Evolutionary conservation across 139 green algal genomes (phyloP), one percentile per base, ranked within the genome.

Genomic region (Trebouxia sp.): DNA sequence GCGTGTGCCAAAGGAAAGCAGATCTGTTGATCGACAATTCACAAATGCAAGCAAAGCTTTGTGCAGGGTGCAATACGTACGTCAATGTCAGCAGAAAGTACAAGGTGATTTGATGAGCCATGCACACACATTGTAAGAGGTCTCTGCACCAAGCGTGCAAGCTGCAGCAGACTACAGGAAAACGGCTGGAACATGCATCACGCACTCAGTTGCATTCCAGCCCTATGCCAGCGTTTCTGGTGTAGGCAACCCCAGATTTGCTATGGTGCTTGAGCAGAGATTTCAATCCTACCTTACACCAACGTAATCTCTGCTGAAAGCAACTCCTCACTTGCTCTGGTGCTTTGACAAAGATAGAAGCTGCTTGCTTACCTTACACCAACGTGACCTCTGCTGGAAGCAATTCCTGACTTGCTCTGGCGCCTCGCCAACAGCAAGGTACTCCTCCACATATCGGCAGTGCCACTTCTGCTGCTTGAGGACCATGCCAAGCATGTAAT

Each of bases 331-430:
- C n/a, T n/a, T n/a, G n/a, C n/a, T n/a, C 17, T 58, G 48, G 15
- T n/a, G 48, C 17, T 14, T 17, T 58, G 48, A 17, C 15, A 17
- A 58, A n/a, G 48, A 17, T n/a, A 17, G 48, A 14, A 17, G 17
- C 48, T 6, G 30, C 35, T 17, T 26, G 20, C 48, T 20, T 41
- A 83, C 82, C 85, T 94, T 94, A 82, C 82, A 89, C 90, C 90
- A 94, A 38, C 90, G 88, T 22, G 88, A 92, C 42, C 90, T 83
- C 85, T 94, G 90, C 39, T 89, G 87, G 87, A 92, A 94, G 82
- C 89, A 85, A 65, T 93, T 90, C 30, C 89, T 80, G 22, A 89
- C 84, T 81, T 94, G 85, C 56, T 92, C 88, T 1, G 90, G 90
- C 6, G 90, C 90, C 74, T 92, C 88, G 15, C 88, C 88, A 65